Evolutionary conservation across 371 early-diverging fungal species (phyloP).

Genomic region (Dichotomocladium elegans): DNA sequence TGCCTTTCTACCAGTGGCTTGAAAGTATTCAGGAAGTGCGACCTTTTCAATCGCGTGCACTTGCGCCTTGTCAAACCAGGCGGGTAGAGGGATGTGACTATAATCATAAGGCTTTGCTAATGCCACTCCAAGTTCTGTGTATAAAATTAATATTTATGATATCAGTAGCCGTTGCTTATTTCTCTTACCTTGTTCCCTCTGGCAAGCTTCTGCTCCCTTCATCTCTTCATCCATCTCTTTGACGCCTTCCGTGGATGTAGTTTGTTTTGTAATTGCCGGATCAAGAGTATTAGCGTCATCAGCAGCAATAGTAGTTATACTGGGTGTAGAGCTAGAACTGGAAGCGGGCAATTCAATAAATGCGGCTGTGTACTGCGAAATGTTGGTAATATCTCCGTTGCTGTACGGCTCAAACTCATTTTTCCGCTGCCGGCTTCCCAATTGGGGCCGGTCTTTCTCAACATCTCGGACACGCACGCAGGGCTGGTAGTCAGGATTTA

Average conservation of each 20-base stretch:
- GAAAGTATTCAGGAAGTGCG: constrained; percentile 93
- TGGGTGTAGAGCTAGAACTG: neutral
- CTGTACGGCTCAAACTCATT: constrained; percentile 66
- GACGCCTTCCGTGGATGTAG: too few relatives aligned
- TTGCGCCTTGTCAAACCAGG: constrained; percentile 78
- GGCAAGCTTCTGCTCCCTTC: too few relatives aligned
- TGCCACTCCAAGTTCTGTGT: neutral
- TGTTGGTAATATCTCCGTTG: constrained; percentile 65
- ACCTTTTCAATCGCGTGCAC: constrained; percentile 86
- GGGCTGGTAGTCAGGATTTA: constrained; percentile 30
- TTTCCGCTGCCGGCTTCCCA: constrained; percentile 51
- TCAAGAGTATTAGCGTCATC: too few relatives aligned
- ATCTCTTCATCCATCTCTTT: too few relatives aligned
- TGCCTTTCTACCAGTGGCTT: constrained; percentile 57
- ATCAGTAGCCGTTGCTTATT: too few relatives aligned
- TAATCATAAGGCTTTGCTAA: constrained; percentile 22
- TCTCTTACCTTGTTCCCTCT: too few relatives aligned
- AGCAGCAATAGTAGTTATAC: too few relatives aligned
- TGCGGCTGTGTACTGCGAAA: constrained; percentile 42
- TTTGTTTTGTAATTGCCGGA: too few relatives aligned
- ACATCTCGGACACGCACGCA: constrained; percentile 32
- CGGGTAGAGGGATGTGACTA: constrained; percentile 9
- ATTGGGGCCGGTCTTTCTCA: constrained; percentile 38
- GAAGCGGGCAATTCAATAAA: constrained; percentile 27
- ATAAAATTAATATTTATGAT: neutral